phyloP scores from a whole-genome alignment of 116 monocot species.

The Phalaenopsis hybrid region DNA sequence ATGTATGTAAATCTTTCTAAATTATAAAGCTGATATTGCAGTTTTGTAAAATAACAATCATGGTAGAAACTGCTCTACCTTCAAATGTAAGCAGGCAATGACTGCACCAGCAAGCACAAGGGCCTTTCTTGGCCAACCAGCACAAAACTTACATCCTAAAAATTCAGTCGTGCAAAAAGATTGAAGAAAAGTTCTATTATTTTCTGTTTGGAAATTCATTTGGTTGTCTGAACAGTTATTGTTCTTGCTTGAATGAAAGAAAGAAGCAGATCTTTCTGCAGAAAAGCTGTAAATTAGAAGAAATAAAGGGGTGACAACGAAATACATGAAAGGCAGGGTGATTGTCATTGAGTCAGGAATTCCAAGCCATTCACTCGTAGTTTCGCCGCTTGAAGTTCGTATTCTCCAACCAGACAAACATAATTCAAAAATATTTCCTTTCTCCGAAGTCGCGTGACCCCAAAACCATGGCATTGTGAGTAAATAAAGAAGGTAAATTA shows the following conservation, averaged over 20 bases:
- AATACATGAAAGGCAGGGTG: slow-evolving; percentile 76
- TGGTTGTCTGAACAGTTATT: not conserved
- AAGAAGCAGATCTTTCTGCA: slow-evolving; percentile 38
- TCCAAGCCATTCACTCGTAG: slow-evolving; percentile 17
- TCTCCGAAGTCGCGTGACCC: slow-evolving; percentile 61
- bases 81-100: slow-evolving; percentile 38
- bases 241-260: slow-evolving; percentile 19
- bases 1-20: too few species aligned
- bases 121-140: not conserved
- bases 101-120: slow-evolving; percentile 43
- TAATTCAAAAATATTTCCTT: slow-evolving; percentile 47
- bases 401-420: slow-evolving; percentile 63
- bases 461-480: slow-evolving; percentile 71
- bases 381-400: not conserved
- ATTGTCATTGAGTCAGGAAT: slow-evolving; percentile 50
- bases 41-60: not conserved
- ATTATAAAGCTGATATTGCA: not conserved
- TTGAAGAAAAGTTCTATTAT: too few species aligned
- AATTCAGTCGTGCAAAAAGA: too few species aligned
- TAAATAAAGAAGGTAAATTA: slow-evolving; percentile 47
- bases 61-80: slow-evolving; percentile 24
- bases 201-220: too few species aligned
- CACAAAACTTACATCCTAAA: not conserved
- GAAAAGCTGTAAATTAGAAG: slow-evolving; percentile 57
- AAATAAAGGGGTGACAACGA: slow-evolving; percentile 51